Evolutionary conservation across 1,139 yeast species (phyloP), one percentile per base, ranked within the genome.

Genomic region (Trichomonascaceae sp.): DNA sequence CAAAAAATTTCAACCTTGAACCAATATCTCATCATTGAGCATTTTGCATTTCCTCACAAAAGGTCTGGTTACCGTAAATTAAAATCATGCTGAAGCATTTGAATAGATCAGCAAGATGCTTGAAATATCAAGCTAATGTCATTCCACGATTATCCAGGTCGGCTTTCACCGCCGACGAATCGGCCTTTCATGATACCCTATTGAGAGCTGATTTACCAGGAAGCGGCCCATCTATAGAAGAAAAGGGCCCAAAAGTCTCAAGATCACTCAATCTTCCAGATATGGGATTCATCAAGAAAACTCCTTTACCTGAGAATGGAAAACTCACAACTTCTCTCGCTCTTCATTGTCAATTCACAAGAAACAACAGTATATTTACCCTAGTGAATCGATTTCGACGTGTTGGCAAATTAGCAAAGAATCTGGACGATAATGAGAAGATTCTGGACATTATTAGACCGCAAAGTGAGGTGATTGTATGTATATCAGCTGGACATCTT

Each of bases 351-450:
- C 75, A 77, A 41, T 91, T 90, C 72, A 82, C 85, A 56, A 83
- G 83, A 67, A 93, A 90, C 74, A 91, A 91, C 73, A 87, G 96
- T 3, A 82, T 84, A 63, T 74, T 88, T 57, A 85, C 96, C 3
- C 76, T 88, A 54, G 81, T 87, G 22, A 85, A 89, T 13, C 63
- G 66, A 53, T 45, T 87, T 82, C 61, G 84, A 78, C 66, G 84
- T 81, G 70, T 77, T 79, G 54, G 74, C 73, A 55, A 63, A 55
- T 57, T 57, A 22, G 66, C 67, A 12, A 64, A 61, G 51, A 56
- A 60, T 18, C 71, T 83, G 57, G 55, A 70, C 30, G 86, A 82
- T 66, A 88, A 88, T 66, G 89, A 89, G 54, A 79, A 85, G 68
- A 87, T 87, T 54, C 76, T 89, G 56, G 87, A 89, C 69, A 84